Conservation (phyloP, 2,329 filamentous ascomycete genomes). For the Trichoderma breve region DNA sequence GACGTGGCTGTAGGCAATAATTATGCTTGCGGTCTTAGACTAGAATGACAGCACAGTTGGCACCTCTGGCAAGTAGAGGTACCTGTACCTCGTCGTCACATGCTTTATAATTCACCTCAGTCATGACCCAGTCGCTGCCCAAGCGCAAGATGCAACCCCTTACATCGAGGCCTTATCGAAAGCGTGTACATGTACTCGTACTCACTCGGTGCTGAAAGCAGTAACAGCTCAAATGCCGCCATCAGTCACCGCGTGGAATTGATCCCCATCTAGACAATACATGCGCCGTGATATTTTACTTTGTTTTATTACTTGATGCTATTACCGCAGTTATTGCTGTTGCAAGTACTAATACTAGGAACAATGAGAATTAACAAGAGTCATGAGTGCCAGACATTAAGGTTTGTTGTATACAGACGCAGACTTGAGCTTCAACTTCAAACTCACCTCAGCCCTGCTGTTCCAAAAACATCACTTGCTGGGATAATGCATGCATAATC, state of each 20-base stretch:
- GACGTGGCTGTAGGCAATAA: neutral
- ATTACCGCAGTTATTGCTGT: neutral
- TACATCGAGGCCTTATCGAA: neutral
- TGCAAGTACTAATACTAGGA: neutral
- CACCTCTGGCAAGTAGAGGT: neutral
- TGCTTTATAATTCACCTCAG: neutral
- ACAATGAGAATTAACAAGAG: neutral
- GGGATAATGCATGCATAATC: neutral
- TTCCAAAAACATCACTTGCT: conserved; percentile 57
- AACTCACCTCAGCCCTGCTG: conserved; percentile 27
- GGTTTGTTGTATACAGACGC: neutral
- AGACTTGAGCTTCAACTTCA: neutral
- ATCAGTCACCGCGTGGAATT: neutral
- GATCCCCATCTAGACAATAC: neutral
- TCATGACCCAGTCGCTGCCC: neutral
- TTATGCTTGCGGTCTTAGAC: neutral
- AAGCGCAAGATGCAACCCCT: neutral
- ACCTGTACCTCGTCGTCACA: neutral
- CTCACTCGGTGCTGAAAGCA: neutral
- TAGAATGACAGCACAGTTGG: neutral
- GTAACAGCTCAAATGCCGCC: neutral
- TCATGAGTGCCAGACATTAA: too few relatives aligned
- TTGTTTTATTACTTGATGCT: neutral
- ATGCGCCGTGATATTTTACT: neutral
- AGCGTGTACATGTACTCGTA: neutral